These are phyloP conservation scores for Drechslerella coelobrocha DNA, from an alignment of 2,329 filamentous ascomycete species.

Conservation along the genomic window DNA sequence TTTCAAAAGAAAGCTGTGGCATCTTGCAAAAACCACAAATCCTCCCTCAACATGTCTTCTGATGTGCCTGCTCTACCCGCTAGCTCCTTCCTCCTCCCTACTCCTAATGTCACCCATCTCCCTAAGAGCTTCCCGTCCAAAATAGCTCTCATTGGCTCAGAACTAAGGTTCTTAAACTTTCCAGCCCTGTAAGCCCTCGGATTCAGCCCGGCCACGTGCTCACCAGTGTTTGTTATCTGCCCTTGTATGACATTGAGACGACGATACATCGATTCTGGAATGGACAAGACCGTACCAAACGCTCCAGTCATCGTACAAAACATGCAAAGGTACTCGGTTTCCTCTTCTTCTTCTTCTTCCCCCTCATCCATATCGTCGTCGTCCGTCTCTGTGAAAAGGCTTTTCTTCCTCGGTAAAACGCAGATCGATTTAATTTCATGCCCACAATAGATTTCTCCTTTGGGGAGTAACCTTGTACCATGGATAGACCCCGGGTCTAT, in stretches of 20 bases:
- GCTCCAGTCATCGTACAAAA: constrained; percentile 77
- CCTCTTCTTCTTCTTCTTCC: constrained; percentile 52
- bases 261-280: constrained; percentile 81
- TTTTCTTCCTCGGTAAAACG: constrained; percentile 67
- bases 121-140: constrained; percentile 53
- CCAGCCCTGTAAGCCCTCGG: constrained; percentile 76
- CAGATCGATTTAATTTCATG: constrained; percentile 77
- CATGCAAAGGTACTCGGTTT: constrained; percentile 64
- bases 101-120: constrained; percentile 53
- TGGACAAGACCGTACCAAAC: constrained; percentile 75
- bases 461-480: constrained; percentile 83
- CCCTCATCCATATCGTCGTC: constrained; percentile 58
- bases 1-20: constrained; percentile 45
- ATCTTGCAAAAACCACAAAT: constrained; percentile 52
- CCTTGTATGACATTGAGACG: constrained; percentile 80
- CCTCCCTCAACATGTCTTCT: constrained; percentile 53
- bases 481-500: constrained; percentile 90
- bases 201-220: constrained; percentile 80
- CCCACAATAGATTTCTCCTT: constrained; percentile 85
- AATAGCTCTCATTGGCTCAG: constrained; percentile 53
- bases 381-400: constrained; percentile 55
- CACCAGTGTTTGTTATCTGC: constrained; percentile 77
- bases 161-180: constrained; percentile 51
- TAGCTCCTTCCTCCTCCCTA: constrained; percentile 54
- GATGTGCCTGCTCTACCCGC: constrained; percentile 53